These are phyloP conservation scores for Aquilaria yunnanensis DNA, from an alignment of 345 rosid species.

Conservation along the genomic window DNA sequence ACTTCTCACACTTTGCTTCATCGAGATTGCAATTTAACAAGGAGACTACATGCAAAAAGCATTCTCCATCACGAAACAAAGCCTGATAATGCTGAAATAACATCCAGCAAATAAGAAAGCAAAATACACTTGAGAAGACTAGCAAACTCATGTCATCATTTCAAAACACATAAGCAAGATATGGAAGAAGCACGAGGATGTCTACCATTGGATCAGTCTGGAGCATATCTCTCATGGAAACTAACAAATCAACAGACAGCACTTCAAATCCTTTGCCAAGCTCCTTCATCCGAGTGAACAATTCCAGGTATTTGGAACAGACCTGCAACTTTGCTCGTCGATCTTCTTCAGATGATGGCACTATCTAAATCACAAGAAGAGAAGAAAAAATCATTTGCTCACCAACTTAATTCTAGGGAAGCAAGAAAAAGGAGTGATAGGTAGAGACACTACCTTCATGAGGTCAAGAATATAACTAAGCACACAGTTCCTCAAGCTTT, in stretches of 20 bases:
- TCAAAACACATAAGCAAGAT: slow-evolving; percentile 9
- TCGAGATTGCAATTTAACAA: slow-evolving; percentile 83
- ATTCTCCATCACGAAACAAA: slow-evolving; percentile 82
- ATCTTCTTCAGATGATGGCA: slow-evolving; percentile 53
- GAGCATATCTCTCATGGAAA: slow-evolving; percentile 81
- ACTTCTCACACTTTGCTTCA: slow-evolving; percentile 66
- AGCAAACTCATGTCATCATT: slow-evolving; percentile 4
- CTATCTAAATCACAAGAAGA: slow-evolving; percentile 34
- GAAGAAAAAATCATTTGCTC: slow-evolving; percentile 5
- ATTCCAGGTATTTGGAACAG: slow-evolving; percentile 85
- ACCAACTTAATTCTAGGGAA: slow-evolving; percentile 8
- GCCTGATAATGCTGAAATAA: slow-evolving; percentile 78
- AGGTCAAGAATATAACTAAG: slow-evolving; percentile 63
- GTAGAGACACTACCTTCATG: slow-evolving; percentile 58
- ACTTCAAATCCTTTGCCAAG: slow-evolving; percentile 51
- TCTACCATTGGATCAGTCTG: slow-evolving; percentile 52
- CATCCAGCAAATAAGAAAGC: slow-evolving; percentile 18
- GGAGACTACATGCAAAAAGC: slow-evolving; percentile 93
- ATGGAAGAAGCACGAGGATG: slow-evolving; percentile 4
- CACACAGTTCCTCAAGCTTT: slow-evolving; percentile 50
- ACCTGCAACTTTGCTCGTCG: slow-evolving; percentile 59
- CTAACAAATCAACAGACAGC: slow-evolving; percentile 67
- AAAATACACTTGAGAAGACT: slow-evolving; percentile 9
- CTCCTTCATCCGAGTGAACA: slow-evolving; percentile 85
- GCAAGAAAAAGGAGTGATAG: slow-evolving; percentile 3